Evolutionary conservation across 1,139 yeast species (phyloP).

Genomic region (Lodderomyces oxycetoniae): DNA sequence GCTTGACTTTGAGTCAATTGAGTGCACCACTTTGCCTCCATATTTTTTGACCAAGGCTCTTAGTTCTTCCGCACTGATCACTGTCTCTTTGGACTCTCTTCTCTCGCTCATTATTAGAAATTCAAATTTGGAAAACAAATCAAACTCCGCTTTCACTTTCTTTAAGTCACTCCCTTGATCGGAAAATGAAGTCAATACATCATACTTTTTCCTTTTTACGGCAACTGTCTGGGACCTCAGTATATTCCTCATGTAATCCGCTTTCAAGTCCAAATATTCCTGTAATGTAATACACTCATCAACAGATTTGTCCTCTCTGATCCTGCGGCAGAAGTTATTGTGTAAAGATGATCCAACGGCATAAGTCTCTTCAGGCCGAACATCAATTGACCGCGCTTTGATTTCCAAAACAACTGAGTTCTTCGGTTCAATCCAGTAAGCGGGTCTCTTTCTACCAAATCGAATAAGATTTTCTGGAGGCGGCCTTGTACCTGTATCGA

Average conservation of each 20-base stretch:
- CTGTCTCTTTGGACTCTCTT: constrained; percentile 21
- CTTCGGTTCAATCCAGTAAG: constrained; percentile 73
- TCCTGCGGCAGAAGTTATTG: constrained; percentile 65
- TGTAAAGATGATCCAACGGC: constrained; percentile 68
- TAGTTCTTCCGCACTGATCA: constrained; percentile 33
- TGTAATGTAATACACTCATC: constrained; percentile 52
- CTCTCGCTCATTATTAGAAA: constrained; percentile 44
- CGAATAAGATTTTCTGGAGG: constrained; percentile 42
- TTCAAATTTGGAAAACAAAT: constrained; percentile 22
- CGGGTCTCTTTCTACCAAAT: constrained; percentile 63
- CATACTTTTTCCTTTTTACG: constrained; percentile 9
- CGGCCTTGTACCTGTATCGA: constrained; percentile 28
- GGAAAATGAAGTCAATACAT: constrained; percentile 12
- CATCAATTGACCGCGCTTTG: constrained; percentile 71
- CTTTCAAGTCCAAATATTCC: constrained; percentile 45
- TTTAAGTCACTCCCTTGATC: constrained; percentile 8
- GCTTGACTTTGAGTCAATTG: constrained; percentile 11
- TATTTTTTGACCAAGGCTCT: constrained; percentile 35
- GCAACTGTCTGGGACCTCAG: constrained; percentile 23
- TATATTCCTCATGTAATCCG: constrained; percentile 21
- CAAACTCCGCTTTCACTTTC: constrained; percentile 15
- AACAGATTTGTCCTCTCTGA: constrained; percentile 65
- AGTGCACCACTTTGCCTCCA: constrained; percentile 45
- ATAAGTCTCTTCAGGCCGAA: constrained; percentile 44
- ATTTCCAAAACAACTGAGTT: constrained; percentile 80